These are phyloP conservation scores for Mrakia frigida DNA, from an alignment of 768 basidiomycete species.

Conservation along the genomic window DNA sequence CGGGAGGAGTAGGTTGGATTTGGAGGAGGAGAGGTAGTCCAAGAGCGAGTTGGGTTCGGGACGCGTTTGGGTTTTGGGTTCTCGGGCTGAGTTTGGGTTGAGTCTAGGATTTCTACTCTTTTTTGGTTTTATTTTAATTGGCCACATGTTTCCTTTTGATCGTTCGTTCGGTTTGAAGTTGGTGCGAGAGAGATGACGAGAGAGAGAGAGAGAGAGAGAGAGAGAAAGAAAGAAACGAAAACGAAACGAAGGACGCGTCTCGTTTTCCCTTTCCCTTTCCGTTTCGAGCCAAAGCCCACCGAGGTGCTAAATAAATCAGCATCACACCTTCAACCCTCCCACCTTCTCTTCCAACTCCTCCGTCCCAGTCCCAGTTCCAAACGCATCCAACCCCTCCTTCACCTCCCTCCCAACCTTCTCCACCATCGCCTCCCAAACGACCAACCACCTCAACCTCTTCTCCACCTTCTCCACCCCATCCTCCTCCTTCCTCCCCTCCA, in stretches of 20 bases:
- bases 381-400: background rate
- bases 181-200: too few species aligned
- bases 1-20: constrained; percentile 6
- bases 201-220: too few species aligned
- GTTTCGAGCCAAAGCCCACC: background rate
- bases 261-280: background rate
- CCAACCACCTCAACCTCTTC: constrained; percentile 5
- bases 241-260: background rate
- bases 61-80: background rate
- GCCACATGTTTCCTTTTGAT: too few species aligned
- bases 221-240: too few species aligned
- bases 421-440: background rate
- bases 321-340: constrained; percentile 11
- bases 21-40: constrained; percentile 3
- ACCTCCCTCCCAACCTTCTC: background rate
- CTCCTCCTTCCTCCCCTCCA: background rate
- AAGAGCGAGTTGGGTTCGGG: too few species aligned
- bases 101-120: background rate
- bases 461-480: background rate
- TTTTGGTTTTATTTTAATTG: background rate
- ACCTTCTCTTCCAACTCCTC: background rate
- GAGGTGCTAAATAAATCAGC: background rate
- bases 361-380: background rate
- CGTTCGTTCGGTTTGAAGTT: too few species aligned
- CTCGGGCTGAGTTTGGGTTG: background rate